Evolutionary conservation across 192 early-diverging fungal species (phyloP).

Genomic region (Anaeromyces robustus): DNA sequence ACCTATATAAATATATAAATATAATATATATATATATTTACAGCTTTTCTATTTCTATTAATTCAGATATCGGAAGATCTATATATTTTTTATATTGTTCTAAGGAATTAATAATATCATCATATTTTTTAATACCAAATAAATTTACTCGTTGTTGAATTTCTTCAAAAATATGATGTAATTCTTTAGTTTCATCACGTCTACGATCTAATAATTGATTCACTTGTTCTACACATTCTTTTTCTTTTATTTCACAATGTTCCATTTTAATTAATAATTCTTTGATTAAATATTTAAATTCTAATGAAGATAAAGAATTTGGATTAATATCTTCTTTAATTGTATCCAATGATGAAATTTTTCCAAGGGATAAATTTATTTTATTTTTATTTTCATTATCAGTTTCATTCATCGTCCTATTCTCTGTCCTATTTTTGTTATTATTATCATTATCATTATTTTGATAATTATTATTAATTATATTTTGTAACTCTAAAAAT

Average conservation of each 20-base stretch:
- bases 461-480: not conserved
- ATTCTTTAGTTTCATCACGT: not conserved
- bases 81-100: too few relatives aligned
- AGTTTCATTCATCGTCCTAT: too few relatives aligned
- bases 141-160: not conserved
- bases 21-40: too few relatives aligned
- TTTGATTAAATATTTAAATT: not conserved
- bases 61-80: too few relatives aligned
- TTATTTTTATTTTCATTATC: too few relatives aligned
- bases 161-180: not conserved
- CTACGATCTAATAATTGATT: not conserved
- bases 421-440: not conserved
- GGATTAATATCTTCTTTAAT: too few relatives aligned
- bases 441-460: not conserved
- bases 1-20: too few relatives aligned
- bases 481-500: not conserved
- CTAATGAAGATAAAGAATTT: not conserved
- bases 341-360: too few relatives aligned
- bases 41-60: too few relatives aligned
- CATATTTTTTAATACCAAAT: not conserved
- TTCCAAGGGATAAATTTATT: too few relatives aligned
- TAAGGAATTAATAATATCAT: not conserved
- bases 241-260: not conserved
- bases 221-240: not conserved
- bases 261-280: not conserved